Evolutionary conservation across 2,329 filamentous ascomycete genomes (phyloP).

Genomic region (Pyrenochaeta sp.): DNA sequence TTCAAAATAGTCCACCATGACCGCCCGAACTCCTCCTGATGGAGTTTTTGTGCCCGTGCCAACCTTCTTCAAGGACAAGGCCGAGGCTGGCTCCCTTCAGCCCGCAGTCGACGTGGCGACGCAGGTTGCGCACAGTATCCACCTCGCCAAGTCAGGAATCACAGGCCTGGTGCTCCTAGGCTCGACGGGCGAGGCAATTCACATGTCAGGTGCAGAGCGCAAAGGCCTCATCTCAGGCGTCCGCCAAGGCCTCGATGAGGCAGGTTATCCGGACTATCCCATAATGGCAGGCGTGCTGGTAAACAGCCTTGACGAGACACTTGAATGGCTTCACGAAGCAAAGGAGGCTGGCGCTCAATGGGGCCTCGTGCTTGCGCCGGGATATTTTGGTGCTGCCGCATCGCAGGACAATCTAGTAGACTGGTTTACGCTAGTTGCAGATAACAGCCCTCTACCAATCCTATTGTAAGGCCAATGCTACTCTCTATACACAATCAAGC

Average conservation of each 20-base stretch:
- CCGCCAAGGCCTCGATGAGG: conserved; percentile 62
- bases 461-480: conserved; percentile 65
- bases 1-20: too few relatives aligned
- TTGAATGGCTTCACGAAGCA: conserved; percentile 64
- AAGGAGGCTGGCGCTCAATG: conserved; percentile 66
- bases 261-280: conserved; percentile 65
- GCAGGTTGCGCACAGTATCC: conserved; percentile 65
- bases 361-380: conserved; percentile 69
- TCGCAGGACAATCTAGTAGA: conserved; percentile 65
- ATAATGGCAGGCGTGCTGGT: conserved; percentile 69
- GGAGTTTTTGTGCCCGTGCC: conserved; percentile 58
- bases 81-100: conserved; percentile 54
- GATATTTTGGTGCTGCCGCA: conserved; percentile 68
- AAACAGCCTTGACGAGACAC: conserved; percentile 67
- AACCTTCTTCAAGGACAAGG: conserved; percentile 66
- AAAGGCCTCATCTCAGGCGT: conserved; percentile 62
- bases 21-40: too few relatives aligned
- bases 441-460: conserved; percentile 66
- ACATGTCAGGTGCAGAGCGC: conserved; percentile 64
- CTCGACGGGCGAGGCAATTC: conserved; percentile 70
- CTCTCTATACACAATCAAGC: background rate
- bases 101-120: conserved; percentile 65
- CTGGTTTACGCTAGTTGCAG: conserved; percentile 69
- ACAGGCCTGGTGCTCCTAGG: conserved; percentile 68
- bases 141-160: conserved; percentile 67